phyloP scores from a whole-genome alignment of 306 rosid genomes.

The Canavalia gladiata region DNA sequence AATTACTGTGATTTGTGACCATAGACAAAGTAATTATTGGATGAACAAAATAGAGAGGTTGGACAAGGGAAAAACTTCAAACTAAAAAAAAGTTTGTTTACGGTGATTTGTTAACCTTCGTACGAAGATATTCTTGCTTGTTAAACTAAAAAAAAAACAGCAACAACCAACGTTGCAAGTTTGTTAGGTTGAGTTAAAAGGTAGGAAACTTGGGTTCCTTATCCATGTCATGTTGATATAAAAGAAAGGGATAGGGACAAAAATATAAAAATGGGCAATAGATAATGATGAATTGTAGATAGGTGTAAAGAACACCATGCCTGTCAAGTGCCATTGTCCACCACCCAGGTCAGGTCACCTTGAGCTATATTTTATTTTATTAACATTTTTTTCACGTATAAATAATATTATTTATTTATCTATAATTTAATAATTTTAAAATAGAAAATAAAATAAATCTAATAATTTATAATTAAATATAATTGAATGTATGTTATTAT shows the following conservation, averaged over 20 bases:
- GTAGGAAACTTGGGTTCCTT: constrained; percentile 4
- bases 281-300: not conserved
- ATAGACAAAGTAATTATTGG: constrained; percentile 19
- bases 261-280: not conserved
- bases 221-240: not conserved
- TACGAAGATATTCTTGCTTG: too few species aligned
- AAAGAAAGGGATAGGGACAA: constrained; percentile 30
- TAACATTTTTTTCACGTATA: too few species aligned
- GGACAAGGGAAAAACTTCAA: not conserved
- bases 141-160: not conserved
- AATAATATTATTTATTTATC: too few species aligned
- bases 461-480: too few species aligned
- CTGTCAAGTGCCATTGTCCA: constrained; percentile 35
- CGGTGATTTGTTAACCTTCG: not conserved
- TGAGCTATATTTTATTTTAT: not conserved
- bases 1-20: not conserved
- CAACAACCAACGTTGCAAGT: constrained; percentile 6
- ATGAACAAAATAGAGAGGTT: constrained; percentile 10
- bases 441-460: too few species aligned
- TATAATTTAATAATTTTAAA: too few species aligned
- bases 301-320: constrained; percentile 42
- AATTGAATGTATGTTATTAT: too few species aligned
- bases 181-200: constrained; percentile 14
- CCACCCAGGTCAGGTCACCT: not conserved
- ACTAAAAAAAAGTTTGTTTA: not conserved